phyloP scores from a whole-genome alignment of 1,284 basidiomycete genomes.

The Phellinidium pouzarii region DNA sequence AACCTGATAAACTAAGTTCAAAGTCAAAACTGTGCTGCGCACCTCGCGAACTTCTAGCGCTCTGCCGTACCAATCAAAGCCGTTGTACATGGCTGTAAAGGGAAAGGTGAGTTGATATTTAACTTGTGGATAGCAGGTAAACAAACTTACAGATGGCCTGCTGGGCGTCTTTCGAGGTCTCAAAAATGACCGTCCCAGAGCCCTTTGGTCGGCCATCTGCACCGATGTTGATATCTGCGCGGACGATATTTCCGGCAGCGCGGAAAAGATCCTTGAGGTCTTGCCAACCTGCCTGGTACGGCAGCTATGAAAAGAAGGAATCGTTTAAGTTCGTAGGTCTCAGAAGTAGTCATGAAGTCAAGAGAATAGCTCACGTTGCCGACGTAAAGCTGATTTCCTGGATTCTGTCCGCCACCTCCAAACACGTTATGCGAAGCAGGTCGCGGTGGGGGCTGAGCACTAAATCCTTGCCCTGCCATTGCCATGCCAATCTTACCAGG shows the following conservation, averaged over 20 bases:
- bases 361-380: constrained; percentile 61
- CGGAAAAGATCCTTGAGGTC: constrained; percentile 97
- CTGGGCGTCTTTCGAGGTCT: constrained; percentile 83
- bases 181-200: constrained; percentile 92
- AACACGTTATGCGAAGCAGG: constrained; percentile 70
- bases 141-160: constrained; percentile 78
- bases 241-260: constrained; percentile 86
- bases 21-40: constrained; percentile 22
- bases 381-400: constrained; percentile 87
- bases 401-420: constrained; percentile 46
- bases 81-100: constrained; percentile 80
- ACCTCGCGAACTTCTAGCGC: constrained; percentile 91
- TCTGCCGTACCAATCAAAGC: constrained; percentile 91
- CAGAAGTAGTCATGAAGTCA: not conserved
- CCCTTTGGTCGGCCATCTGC: constrained; percentile 92
- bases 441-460: constrained; percentile 68
- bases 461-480: constrained; percentile 73
- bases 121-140: not conserved
- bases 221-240: constrained; percentile 90
- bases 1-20: not conserved
- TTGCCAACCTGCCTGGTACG: constrained; percentile 96
- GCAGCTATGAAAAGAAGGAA: constrained; percentile 50
- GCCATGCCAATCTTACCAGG: constrained; percentile 91
- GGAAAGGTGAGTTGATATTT: constrained; percentile 7
- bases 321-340: not conserved